Evolutionary conservation across 139 green algal genomes (phyloP).

Genomic region (Auxenochlorella pyrenoidosa): DNA sequence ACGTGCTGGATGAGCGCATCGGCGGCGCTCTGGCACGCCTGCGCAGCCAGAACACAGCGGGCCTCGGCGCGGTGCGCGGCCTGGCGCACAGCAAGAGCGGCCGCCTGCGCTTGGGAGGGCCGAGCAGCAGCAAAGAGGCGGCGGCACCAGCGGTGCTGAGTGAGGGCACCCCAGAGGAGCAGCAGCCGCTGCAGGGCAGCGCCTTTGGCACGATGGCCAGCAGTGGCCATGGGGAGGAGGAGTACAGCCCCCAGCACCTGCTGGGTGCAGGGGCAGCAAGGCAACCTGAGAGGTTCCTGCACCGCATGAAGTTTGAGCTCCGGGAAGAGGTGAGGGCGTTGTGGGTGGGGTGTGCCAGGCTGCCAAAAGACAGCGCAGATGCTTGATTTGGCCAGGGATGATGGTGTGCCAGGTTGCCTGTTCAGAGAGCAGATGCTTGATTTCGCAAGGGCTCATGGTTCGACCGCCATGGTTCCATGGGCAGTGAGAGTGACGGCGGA

Average conservation of each 20-base stretch:
- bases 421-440: too few species aligned
- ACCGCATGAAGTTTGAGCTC: background rate
- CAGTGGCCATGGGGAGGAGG: background rate
- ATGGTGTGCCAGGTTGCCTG: too few species aligned
- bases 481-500: too few species aligned
- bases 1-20: slow-evolving; percentile 27
- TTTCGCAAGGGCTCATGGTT: too few species aligned
- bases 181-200: background rate
- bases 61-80: background rate
- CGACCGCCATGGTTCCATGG: too few species aligned
- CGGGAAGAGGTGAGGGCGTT: background rate
- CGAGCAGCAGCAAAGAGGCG: background rate
- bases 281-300: background rate
- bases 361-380: too few species aligned
- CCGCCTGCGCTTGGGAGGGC: background rate
- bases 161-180: background rate
- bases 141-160: background rate
- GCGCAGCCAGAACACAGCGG: background rate
- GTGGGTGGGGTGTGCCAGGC: too few species aligned
- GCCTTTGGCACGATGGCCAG: background rate
- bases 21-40: background rate
- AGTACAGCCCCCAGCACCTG: background rate
- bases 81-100: slow-evolving; percentile 3
- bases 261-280: background rate
- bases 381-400: too few species aligned